Conservation (phyloP, 139 green algal genomes). For the Monoraphidium neglectum region DNA sequence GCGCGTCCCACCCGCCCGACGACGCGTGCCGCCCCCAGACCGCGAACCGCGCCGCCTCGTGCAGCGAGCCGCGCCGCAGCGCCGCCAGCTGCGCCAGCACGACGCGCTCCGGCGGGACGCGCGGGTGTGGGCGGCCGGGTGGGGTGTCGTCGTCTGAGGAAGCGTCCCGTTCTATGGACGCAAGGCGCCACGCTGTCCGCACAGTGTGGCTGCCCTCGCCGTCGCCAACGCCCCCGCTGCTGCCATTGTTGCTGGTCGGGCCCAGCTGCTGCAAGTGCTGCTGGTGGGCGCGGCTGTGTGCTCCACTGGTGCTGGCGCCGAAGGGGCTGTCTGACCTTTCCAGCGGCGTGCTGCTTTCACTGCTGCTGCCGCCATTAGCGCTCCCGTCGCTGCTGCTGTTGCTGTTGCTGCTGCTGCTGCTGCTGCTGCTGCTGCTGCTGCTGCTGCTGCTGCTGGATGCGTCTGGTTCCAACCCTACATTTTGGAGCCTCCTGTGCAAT, state of each 20-base stretch:
- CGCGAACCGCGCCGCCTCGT: conserved; percentile 36
- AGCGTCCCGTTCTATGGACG: not conserved
- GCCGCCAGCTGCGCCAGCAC: conserved; percentile 51
- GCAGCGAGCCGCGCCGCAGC: conserved; percentile 35
- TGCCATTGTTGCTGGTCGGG: not conserved
- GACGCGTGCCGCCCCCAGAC: conserved; percentile 32
- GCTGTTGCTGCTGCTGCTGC: not conserved
- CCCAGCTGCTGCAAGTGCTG: not conserved
- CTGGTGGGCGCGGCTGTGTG: too few species aligned
- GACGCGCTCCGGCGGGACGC: conserved; percentile 28
- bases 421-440: conserved; percentile 7
- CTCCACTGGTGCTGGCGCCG: too few species aligned
- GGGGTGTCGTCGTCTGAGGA: not conserved
- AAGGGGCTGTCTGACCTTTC: too few species aligned
- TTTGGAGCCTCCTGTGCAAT: too few species aligned
- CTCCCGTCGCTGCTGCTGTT: conserved; percentile 17
- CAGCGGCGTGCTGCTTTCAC: too few species aligned
- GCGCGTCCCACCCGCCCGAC: conserved; percentile 15
- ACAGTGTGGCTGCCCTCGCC: not conserved
- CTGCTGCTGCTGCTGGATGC: too few species aligned
- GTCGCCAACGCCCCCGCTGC: not conserved
- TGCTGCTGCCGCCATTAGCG: not conserved
- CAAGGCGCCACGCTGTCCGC: conserved; percentile 6
- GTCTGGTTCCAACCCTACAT: not conserved
- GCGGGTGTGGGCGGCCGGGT: conserved; percentile 2